These are phyloP conservation scores for Marasmius sp. DNA, from an alignment of 1,284 basidiomycete species.

Conservation along the genomic window DNA sequence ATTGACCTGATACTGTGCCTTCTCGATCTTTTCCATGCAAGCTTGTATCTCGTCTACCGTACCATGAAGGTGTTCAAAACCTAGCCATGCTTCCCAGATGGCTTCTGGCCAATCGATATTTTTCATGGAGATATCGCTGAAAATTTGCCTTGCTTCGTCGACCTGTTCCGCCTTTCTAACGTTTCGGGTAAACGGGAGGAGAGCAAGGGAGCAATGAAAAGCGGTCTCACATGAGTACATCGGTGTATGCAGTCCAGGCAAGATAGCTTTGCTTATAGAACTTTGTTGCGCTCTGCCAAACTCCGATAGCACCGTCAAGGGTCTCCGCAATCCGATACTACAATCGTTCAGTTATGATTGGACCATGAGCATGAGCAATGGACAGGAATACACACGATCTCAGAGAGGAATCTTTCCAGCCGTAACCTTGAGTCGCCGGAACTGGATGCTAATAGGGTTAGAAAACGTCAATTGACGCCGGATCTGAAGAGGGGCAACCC, in stretches of 20 bases:
- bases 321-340: slow-evolving; percentile 51
- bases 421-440: slow-evolving; percentile 58
- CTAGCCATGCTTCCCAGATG: slow-evolving; percentile 84
- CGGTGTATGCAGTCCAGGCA: slow-evolving; percentile 69
- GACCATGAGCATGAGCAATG: not conserved
- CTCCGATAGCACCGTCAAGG: slow-evolving; percentile 49
- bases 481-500: slow-evolving; percentile 9
- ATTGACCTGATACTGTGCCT: slow-evolving; percentile 63
- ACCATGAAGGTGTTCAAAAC: slow-evolving; percentile 86
- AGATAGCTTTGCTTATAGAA: slow-evolving; percentile 70
- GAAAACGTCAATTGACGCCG: not conserved
- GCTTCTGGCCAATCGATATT: slow-evolving; percentile 91
- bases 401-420: slow-evolving; percentile 79
- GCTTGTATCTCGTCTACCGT: slow-evolving; percentile 67
- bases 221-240: slow-evolving; percentile 59
- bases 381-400: slow-evolving; percentile 54
- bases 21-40: slow-evolving; percentile 68
- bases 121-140: slow-evolving; percentile 63
- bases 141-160: slow-evolving; percentile 64
- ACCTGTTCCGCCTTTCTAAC: slow-evolving; percentile 52
- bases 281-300: slow-evolving; percentile 66
- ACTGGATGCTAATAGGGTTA: slow-evolving; percentile 37
- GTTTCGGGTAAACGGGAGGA: not conserved
- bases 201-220: not conserved
- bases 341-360: slow-evolving; percentile 14